Evolutionary conservation across 1,284 basidiomycete species (phyloP).

Genomic region (Ceratobasidium sp.): DNA sequence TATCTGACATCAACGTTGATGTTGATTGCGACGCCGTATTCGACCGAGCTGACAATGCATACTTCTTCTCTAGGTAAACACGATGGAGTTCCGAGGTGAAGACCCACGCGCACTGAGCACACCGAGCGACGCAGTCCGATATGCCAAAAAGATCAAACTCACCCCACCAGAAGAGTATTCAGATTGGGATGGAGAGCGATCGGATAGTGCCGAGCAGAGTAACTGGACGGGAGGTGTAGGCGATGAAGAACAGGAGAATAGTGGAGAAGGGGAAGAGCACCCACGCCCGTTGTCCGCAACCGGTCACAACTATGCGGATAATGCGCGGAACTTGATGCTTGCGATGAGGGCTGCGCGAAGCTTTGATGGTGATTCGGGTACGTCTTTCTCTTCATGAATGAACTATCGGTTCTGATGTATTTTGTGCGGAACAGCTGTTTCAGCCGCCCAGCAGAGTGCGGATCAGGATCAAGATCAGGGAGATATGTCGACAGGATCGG

Average conservation of each 20-base stretch:
- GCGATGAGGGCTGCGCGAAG: constrained; percentile 32
- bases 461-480: constrained; percentile 7
- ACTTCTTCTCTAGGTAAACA: constrained; percentile 12
- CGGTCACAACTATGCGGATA: constrained; percentile 19
- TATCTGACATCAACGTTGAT: too few relatives aligned
- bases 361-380: constrained; percentile 32
- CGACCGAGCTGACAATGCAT: background rate
- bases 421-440: background rate
- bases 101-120: constrained; percentile 36
- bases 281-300: background rate
- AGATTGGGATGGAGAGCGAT: constrained; percentile 30
- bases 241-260: background rate
- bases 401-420: background rate
- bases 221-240: background rate
- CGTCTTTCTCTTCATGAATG: background rate
- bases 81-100: constrained; percentile 36
- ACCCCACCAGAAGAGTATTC: constrained; percentile 38
- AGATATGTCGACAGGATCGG: constrained; percentile 12
- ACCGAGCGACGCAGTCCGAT: constrained; percentile 38
- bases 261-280: background rate
- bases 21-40: too few relatives aligned
- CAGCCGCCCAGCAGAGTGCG: constrained; percentile 7
- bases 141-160: constrained; percentile 38
- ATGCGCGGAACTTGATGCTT: constrained; percentile 19
- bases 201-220: background rate